Evolutionary conservation across 2,329 filamentous ascomycete species (phyloP).

Genomic region (Cercospora sesami): DNA sequence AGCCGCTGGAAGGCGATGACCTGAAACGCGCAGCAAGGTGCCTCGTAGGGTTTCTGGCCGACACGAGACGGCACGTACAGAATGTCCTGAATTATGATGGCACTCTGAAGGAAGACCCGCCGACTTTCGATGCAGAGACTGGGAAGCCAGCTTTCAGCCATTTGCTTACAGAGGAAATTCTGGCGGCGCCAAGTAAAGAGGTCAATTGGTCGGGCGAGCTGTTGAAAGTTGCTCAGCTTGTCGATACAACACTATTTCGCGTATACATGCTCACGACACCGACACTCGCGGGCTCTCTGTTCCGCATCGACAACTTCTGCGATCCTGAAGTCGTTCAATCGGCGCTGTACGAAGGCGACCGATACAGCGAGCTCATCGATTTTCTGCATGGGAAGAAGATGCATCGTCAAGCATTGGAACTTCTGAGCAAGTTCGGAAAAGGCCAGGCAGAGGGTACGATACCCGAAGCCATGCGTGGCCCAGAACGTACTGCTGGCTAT

Average conservation of each 20-base stretch:
- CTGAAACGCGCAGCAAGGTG: constrained; percentile 78
- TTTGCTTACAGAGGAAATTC: constrained; percentile 37
- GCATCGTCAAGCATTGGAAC: constrained; percentile 79
- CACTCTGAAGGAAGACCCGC: constrained; percentile 58
- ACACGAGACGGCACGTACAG: constrained; percentile 69
- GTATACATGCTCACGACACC: constrained; percentile 93
- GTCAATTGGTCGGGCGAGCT: constrained; percentile 70
- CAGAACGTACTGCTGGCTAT: constrained; percentile 81
- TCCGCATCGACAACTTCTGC: constrained; percentile 95
- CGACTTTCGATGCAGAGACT: constrained; percentile 41
- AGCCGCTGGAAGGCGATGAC: constrained; percentile 73
- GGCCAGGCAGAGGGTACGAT: constrained; percentile 50
- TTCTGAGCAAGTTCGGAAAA: constrained; percentile 77
- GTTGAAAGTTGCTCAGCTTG: constrained; percentile 73
- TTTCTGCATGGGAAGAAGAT: constrained; percentile 95
- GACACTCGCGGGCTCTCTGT: constrained; percentile 80
- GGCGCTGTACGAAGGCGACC: constrained; percentile 80
- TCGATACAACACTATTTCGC: constrained; percentile 92
- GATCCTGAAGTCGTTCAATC: constrained; percentile 94
- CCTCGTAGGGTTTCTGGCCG: constrained; percentile 82
- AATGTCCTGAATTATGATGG: constrained; percentile 62
- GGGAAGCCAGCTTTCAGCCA: constrained; percentile 48
- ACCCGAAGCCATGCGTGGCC: constrained; percentile 67
- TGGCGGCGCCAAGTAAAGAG: constrained; percentile 37
- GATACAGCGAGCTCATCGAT: constrained; percentile 93